Evolutionary conservation across 208 protist genomes (phyloP).

Genomic region (Blechomonas ayalai): DNA sequence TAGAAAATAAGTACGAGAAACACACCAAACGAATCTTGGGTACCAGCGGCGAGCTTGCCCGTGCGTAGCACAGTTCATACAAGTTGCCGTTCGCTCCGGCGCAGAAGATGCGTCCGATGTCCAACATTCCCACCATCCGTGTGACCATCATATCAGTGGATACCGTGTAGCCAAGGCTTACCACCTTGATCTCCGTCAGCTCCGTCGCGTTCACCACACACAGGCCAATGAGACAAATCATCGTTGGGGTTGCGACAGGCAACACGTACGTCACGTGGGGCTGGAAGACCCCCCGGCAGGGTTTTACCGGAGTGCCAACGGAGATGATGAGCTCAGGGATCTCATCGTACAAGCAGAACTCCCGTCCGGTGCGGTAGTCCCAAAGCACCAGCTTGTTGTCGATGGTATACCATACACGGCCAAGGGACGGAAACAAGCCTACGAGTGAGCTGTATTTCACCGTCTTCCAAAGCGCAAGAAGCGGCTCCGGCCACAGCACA

Average conservation of each 20-base stretch:
- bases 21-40: conserved; percentile 72
- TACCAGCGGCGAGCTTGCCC: conserved; percentile 52
- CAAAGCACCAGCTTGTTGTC: conserved; percentile 83
- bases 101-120: conserved; percentile 64
- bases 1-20: conserved; percentile 42
- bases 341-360: conserved; percentile 80
- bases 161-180: conserved; percentile 70
- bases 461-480: conserved; percentile 58
- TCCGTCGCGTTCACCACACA: conserved; percentile 52
- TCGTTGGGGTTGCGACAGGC: conserved; percentile 64
- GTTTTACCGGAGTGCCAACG: conserved; percentile 54
- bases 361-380: conserved; percentile 66
- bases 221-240: conserved; percentile 68
- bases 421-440: conserved; percentile 68
- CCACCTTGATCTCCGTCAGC: conserved; percentile 44
- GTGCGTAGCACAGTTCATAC: conserved; percentile 72
- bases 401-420: conserved; percentile 78
- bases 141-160: conserved; percentile 42
- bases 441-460: conserved; percentile 59
- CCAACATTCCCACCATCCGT: conserved; percentile 34
- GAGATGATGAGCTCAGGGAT: conserved; percentile 78
- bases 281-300: conserved; percentile 61
- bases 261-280: conserved; percentile 73
- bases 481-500: conserved; percentile 63
- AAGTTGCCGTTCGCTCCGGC: conserved; percentile 69